These are phyloP conservation scores for Colletotrichum tabaci DNA, from an alignment of 2,329 filamentous ascomycete species.

Conservation along the genomic window DNA sequence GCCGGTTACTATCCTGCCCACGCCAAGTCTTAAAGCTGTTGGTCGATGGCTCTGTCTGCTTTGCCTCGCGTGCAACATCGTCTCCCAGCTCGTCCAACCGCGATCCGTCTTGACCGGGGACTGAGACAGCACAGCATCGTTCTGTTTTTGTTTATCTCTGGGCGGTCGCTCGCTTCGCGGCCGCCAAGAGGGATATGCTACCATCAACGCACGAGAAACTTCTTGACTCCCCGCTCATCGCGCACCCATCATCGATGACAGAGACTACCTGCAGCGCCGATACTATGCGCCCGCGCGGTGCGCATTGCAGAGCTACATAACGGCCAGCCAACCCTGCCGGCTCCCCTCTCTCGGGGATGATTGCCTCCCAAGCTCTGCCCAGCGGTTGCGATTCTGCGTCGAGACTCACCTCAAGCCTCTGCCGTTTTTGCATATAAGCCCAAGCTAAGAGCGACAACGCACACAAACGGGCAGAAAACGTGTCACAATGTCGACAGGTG, in stretches of 20 bases:
- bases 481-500: constrained; percentile 32
- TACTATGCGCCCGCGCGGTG: not conserved
- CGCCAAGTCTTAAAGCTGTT: not conserved
- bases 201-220: not conserved
- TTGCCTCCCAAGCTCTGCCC: not conserved
- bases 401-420: not conserved
- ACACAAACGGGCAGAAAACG: not conserved
- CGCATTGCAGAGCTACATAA: constrained; percentile 6
- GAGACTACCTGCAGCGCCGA: not conserved
- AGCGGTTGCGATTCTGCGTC: not conserved
- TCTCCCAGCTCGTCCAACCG: not conserved
- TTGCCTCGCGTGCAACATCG: not conserved
- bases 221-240: not conserved
- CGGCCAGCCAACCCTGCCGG: not conserved
- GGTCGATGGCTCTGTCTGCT: not conserved
- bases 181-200: constrained; percentile 14
- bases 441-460: not conserved
- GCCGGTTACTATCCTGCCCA: not conserved
- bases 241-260: not conserved
- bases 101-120: too few species aligned
- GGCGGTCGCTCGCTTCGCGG: constrained; percentile 12
- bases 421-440: not conserved
- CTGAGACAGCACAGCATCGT: not conserved
- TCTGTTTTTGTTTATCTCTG: constrained; percentile 9
- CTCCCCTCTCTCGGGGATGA: not conserved